A percentile compares a stretch with the other conserved stretches of the same genome.
Evolutionary conservation across 495 filamentous ascomycete species (phyloP).

Genomic region (Friedmanniomyces simplex): DNA sequence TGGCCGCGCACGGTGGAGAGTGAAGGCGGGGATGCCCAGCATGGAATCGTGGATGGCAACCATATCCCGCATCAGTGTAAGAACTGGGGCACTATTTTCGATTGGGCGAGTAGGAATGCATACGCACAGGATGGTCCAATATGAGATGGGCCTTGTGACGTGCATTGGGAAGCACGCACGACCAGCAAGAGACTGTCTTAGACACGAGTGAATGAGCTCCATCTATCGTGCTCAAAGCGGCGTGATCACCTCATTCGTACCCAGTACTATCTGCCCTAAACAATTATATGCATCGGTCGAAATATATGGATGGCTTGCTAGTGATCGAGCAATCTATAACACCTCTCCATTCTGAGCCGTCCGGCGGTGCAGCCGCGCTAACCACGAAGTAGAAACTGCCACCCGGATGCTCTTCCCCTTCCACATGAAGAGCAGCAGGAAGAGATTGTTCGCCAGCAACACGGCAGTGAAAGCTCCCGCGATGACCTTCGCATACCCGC

Average conservation of each 20-base stretch:
- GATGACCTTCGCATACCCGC: constrained; percentile 49
- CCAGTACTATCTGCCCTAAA: neutral
- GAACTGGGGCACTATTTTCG: neutral
- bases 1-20: constrained; percentile 12
- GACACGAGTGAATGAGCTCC: no score
- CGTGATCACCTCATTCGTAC: no score
- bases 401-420: neutral
- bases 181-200: neutral
- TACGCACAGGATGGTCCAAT: neutral
- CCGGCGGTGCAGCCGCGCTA: neutral
- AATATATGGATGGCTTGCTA: neutral
- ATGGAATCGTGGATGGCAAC: constrained; percentile 19
- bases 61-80: constrained; percentile 16
- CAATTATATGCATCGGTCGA: neutral
- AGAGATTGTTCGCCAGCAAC: constrained; percentile 43
- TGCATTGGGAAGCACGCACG: neutral
- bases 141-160: neutral
- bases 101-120: neutral
- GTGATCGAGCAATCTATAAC: neutral
- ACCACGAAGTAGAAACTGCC: neutral
- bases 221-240: no score
- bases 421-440: neutral
- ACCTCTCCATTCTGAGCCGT: neutral
- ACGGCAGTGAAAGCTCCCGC: constrained; percentile 47
- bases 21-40: neutral